These are phyloP conservation scores for Clonostachys byssicola DNA, from an alignment of 2,329 filamentous ascomycete genomes.

Conservation along the genomic window DNA sequence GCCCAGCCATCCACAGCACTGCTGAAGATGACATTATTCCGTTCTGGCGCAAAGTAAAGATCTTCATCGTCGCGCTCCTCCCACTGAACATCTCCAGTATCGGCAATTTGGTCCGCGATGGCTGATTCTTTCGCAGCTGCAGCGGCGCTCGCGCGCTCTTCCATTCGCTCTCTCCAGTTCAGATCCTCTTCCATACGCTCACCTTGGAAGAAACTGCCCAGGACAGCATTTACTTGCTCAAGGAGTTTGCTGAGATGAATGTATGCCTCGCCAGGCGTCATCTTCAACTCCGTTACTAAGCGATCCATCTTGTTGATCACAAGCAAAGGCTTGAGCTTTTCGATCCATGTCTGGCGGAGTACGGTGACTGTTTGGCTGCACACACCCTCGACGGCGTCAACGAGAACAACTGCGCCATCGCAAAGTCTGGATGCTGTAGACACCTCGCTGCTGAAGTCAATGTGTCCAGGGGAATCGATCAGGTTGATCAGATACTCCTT, in stretches of 20 bases:
- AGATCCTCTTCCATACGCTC: conserved; percentile 98
- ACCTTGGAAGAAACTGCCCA: conserved; percentile 96
- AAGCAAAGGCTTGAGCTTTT: conserved; percentile 89
- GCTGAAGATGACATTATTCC: conserved; percentile 98
- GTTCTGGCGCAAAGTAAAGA: conserved; percentile 96
- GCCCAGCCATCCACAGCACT: conserved; percentile 99
- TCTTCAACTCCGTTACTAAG: conserved; percentile 87
- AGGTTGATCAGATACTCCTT: conserved; percentile 96
- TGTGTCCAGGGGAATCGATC: conserved; percentile 92
- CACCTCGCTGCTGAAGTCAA: conserved; percentile 97
- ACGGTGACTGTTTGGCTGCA: conserved; percentile 99
- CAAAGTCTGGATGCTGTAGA: conserved; percentile 92
- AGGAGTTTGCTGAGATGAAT: conserved; percentile 83
- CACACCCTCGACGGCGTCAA: conserved; percentile 95
- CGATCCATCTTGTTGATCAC: conserved; percentile 99
- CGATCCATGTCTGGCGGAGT: conserved; percentile 88
- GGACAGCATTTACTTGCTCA: conserved; percentile 94
- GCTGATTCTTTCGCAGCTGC: conserved; percentile 56
- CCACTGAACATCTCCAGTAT: conserved; percentile 63
- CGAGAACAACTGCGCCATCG: conserved; percentile 88
- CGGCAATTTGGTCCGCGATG: conserved; percentile 41
- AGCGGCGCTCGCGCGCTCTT: conserved; percentile 74
- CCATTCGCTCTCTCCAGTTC: conserved; percentile 90
- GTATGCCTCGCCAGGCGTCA: conserved; percentile 88
- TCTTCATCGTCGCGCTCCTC: conserved; percentile 94